Conservation (phyloP, 768 basidiomycete species). For the Termitomyces sp. region DNA sequence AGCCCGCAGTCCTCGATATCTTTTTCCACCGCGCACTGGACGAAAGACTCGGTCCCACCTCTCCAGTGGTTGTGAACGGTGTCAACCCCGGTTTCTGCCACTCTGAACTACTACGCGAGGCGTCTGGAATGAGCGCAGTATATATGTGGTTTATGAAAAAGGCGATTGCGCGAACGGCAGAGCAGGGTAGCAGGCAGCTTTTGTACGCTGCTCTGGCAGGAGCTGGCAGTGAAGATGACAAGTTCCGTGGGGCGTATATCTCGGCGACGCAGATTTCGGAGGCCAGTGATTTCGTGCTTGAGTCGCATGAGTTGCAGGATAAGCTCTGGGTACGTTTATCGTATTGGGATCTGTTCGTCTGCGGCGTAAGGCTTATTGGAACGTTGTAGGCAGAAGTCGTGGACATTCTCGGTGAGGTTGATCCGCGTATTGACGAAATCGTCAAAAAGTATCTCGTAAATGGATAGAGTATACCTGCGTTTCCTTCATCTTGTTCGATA, state of each 20-base stretch:
- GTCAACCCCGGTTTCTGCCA: slow-evolving; percentile 39
- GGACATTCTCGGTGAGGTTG: slow-evolving; percentile 7
- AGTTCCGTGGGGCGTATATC: slow-evolving; percentile 13
- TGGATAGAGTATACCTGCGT: no score
- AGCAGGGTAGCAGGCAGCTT: slow-evolving; percentile 14
- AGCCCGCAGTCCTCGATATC: slow-evolving; percentile 33
- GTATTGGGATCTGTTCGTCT: not conserved
- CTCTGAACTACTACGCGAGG: slow-evolving; percentile 29
- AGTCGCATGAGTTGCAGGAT: slow-evolving; percentile 4
- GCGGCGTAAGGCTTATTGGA: no score
- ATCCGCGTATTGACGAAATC: slow-evolving; percentile 4
- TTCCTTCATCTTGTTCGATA: no score
- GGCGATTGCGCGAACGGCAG: slow-evolving; percentile 24
- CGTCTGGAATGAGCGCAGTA: slow-evolving; percentile 16
- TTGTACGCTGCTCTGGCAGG: slow-evolving; percentile 13
- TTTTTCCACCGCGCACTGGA: slow-evolving; percentile 34
- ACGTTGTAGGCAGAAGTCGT: slow-evolving; percentile 9
- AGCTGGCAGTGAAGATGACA: slow-evolving; percentile 2
- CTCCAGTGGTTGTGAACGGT: slow-evolving; percentile 28
- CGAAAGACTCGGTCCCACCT: slow-evolving; percentile 20
- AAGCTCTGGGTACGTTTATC: slow-evolving; percentile 11
- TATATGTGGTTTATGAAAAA: slow-evolving; percentile 23
- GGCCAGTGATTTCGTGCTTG: slow-evolving; percentile 7
- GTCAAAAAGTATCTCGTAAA: slow-evolving; percentile 4
- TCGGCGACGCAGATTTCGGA: slow-evolving; percentile 3